phyloP scores from a whole-genome alignment of 2,329 filamentous ascomycete species.

The Seiridium cupressi region DNA sequence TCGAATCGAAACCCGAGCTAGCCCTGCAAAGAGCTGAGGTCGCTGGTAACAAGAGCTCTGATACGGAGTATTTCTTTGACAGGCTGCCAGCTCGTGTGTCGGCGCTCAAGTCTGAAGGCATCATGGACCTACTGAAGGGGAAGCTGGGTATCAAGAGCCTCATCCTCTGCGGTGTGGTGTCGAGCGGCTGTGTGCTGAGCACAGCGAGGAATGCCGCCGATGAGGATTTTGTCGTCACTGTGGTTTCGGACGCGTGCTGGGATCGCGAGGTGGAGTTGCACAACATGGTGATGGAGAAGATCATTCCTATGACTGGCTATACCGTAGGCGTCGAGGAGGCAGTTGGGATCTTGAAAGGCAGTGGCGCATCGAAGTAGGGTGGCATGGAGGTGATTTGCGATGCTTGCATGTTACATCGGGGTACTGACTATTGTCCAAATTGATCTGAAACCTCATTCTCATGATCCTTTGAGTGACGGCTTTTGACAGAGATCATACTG shows the following conservation, averaged over 20 bases:
- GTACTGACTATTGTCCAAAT: too few species aligned
- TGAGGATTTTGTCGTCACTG: conserved; percentile 13
- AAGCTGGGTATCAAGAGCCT: conserved; percentile 12
- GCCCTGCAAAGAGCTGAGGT: conserved; percentile 8
- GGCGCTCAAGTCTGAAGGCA: conserved; percentile 7
- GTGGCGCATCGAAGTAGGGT: background rate
- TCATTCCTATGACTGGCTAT: conserved; percentile 1
- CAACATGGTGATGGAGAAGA: background rate
- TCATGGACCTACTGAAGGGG: conserved; percentile 10
- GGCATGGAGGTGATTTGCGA: too few species aligned
- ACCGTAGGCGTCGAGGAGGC: background rate
- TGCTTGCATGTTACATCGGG: too few species aligned
- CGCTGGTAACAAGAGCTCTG: background rate
- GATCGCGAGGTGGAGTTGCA: conserved; percentile 7
- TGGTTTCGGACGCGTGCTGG: conserved; percentile 16
- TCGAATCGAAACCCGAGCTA: conserved; percentile 9
- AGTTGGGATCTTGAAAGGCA: background rate
- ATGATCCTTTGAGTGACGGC: too few species aligned
- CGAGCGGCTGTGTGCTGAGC: conserved; percentile 14
- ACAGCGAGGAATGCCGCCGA: conserved; percentile 13
- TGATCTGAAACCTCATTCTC: too few species aligned
- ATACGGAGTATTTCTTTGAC: conserved; percentile 4
- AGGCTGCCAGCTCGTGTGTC: conserved; percentile 10
- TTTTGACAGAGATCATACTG: too few species aligned
- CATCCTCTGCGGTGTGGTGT: conserved; percentile 10